Conservation (phyloP, 169 alveolate genomes). For the Cryptosporidium meleagridis region DNA sequence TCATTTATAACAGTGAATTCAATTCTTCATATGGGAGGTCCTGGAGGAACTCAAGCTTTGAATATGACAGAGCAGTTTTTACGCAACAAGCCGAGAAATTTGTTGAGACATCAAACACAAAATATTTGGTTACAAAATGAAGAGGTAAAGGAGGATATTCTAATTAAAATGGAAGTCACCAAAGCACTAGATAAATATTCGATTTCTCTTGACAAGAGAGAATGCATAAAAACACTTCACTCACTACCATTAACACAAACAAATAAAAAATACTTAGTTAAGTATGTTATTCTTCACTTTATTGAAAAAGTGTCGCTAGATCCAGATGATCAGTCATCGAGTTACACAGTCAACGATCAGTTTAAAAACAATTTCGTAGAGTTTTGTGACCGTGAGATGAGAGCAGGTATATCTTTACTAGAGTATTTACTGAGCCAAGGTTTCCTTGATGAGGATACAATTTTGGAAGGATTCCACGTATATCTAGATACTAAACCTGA, state of each 20-base stretch:
- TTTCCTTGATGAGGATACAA: conserved; percentile 49
- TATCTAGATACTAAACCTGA: conserved; percentile 9
- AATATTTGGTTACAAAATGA: conserved; percentile 38
- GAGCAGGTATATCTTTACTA: conserved; percentile 42
- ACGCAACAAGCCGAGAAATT: conserved; percentile 40
- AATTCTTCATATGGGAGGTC: conserved; percentile 73
- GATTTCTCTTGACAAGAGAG: conserved; percentile 33
- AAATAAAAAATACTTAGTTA: conserved; percentile 9
- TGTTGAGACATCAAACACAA: conserved; percentile 48
- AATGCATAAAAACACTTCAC: conserved; percentile 49
- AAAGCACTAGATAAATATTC: conserved; percentile 3
- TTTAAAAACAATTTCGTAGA: neutral
- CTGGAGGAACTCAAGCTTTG: conserved; percentile 65
- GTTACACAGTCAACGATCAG: neutral
- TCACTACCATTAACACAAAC: conserved; percentile 13
- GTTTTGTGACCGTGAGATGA: conserved; percentile 9
- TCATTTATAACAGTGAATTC: conserved; percentile 54
- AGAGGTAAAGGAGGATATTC: conserved; percentile 3
- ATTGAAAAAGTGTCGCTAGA: neutral
- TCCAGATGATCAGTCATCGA: neutral
- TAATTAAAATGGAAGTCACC: neutral
- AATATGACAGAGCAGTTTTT: conserved; percentile 35
- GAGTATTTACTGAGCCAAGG: conserved; percentile 70
- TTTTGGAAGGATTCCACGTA: conserved; percentile 43
- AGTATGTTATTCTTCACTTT: neutral